Evolutionary conservation across 2,329 filamentous ascomycete genomes (phyloP).

Genomic region (Sphaerulina populicola): DNA sequence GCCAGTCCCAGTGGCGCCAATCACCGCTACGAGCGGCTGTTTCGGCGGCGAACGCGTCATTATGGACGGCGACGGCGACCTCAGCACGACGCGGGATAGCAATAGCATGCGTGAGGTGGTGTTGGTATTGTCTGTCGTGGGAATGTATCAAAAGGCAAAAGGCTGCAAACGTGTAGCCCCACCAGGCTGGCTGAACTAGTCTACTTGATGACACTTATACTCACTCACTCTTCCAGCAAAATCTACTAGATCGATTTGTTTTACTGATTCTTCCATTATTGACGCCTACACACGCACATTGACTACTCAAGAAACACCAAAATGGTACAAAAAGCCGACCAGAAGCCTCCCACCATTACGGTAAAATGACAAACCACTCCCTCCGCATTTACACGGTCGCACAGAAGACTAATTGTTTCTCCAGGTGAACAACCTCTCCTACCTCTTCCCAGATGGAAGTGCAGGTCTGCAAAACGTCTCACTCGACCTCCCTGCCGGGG

Average conservation of each 20-base stretch:
- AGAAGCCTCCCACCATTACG: conserved; percentile 53
- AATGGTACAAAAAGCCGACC: conserved; percentile 11
- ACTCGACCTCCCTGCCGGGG: conserved; percentile 69
- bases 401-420: neutral
- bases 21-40: conserved; percentile 63
- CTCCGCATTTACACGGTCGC: neutral
- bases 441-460: conserved; percentile 78
- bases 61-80: conserved; percentile 7
- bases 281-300: neutral
- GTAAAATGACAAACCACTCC: conserved; percentile 38
- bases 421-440: conserved; percentile 57
- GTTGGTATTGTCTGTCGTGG: neutral
- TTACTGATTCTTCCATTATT: neutral
- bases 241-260: neutral
- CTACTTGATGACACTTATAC: neutral
- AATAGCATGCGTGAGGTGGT: conserved; percentile 13
- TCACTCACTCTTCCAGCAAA: neutral
- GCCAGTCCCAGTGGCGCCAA: conserved; percentile 87
- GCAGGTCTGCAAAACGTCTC: conserved; percentile 67
- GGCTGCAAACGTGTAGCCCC: neutral
- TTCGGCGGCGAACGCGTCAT: conserved; percentile 23
- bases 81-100: conserved; percentile 4
- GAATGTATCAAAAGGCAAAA: neutral
- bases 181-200: neutral
- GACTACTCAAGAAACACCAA: neutral